A percentile compares a stretch with the other conserved stretches of the same genome.
Conservation (phyloP, 768 basidiomycete species). For the Tylopilus plumbeoviolaceoides region DNA sequence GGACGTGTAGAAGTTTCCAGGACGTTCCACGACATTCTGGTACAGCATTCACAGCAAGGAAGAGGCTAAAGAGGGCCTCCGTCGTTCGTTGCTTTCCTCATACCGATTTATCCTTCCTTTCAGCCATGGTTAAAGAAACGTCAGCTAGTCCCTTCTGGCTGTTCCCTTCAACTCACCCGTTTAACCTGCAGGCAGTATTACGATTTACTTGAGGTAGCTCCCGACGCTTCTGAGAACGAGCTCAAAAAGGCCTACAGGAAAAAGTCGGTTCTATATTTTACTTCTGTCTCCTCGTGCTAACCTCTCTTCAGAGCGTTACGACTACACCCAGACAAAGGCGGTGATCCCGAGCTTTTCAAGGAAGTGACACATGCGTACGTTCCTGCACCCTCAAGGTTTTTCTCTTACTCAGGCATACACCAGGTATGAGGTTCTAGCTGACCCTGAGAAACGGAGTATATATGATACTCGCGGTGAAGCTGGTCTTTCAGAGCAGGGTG, state of each 20-base stretch:
- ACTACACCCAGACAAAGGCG: constrained; percentile 91
- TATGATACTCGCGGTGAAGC: constrained; percentile 95
- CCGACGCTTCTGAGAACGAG: constrained; percentile 75
- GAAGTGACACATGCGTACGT: constrained; percentile 93
- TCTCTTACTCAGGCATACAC: background rate
- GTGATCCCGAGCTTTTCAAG: constrained; percentile 96
- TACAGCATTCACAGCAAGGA: constrained; percentile 34
- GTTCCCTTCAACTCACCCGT: background rate
- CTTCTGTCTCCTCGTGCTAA: constrained; percentile 3
- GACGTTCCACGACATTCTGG: constrained; percentile 31
- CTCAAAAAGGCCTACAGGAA: constrained; percentile 96
- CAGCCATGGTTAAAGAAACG: constrained; percentile 69
- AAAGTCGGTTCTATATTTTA: constrained; percentile 47
- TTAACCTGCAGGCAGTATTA: constrained; percentile 68
- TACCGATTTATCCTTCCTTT: constrained; percentile 7
- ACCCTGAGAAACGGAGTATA: constrained; percentile 71
- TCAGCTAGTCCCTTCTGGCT: constrained; percentile 19
- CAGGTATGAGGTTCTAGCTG: constrained; percentile 92
- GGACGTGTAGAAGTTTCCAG: constrained; percentile 25
- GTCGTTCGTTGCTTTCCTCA: constrained; percentile 13
- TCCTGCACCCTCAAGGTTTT: background rate
- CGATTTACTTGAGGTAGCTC: constrained; percentile 84
- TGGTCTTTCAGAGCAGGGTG: constrained; percentile 79
- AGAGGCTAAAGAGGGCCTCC: constrained; percentile 22
- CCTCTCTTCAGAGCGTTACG: constrained; percentile 60